These are phyloP conservation scores for Mucor mucedo DNA, from an alignment of 371 early-diverging fungal species.

Conservation along the genomic window DNA sequence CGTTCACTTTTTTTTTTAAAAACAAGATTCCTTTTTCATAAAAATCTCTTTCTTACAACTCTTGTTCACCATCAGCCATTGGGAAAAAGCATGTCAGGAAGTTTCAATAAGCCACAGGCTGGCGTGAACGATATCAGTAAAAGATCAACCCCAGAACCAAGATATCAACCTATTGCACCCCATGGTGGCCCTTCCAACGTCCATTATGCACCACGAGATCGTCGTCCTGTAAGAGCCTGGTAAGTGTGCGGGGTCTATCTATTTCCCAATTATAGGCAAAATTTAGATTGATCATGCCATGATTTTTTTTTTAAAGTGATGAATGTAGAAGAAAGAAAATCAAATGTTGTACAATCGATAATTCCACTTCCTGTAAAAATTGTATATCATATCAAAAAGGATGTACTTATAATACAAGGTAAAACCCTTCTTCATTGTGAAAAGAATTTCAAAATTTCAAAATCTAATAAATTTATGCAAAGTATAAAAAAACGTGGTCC, in stretches of 20 bases:
- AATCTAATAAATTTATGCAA: not conserved
- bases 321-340: constrained; percentile 33
- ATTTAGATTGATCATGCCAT: not conserved
- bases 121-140: not conserved
- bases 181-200: not conserved
- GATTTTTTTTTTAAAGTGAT: constrained; percentile 18
- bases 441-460: too few species aligned
- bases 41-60: too few species aligned
- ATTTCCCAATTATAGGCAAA: not conserved
- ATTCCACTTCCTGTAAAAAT: constrained; percentile 23
- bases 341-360: constrained; percentile 22
- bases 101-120: not conserved
- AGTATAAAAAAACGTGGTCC: constrained; percentile 34
- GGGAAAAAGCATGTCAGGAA: not conserved
- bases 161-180: constrained; percentile 14
- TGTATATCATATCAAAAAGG: constrained; percentile 21
- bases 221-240: constrained; percentile 8
- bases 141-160: not conserved
- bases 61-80: too few species aligned
- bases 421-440: not conserved
- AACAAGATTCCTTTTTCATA: too few species aligned
- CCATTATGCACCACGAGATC: not conserved
- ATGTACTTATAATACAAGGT: constrained; percentile 30
- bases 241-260: not conserved
- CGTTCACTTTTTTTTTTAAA: too few species aligned